Evolutionary conservation across 495 filamentous ascomycete genomes (phyloP).

Genomic region (Penicillium turbatum): DNA sequence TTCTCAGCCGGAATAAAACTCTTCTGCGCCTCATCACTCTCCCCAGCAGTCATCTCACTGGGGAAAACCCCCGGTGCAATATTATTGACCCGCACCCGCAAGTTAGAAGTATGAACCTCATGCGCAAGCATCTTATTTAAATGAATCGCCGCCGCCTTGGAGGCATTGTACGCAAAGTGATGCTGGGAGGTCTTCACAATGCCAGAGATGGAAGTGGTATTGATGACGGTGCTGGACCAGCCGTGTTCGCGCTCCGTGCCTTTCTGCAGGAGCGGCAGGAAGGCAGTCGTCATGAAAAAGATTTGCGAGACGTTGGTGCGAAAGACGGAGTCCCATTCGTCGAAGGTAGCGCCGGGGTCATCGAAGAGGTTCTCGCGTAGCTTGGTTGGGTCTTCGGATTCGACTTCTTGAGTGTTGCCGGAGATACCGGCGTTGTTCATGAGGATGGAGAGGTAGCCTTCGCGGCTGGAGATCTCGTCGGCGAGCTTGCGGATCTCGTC

Average conservation of each 20-base stretch:
- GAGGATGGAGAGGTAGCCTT: constrained; percentile 46
- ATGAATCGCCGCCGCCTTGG: constrained; percentile 50
- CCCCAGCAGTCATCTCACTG: constrained; percentile 51
- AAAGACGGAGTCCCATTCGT: constrained; percentile 46
- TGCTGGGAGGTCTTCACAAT: constrained; percentile 47
- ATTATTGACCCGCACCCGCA: constrained; percentile 47
- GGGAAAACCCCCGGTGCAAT: constrained; percentile 57
- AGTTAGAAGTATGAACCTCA: constrained; percentile 39
- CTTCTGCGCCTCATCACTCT: constrained; percentile 58
- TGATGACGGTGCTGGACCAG: constrained; percentile 55
- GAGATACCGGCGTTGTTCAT: constrained; percentile 56
- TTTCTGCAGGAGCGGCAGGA: constrained; percentile 39
- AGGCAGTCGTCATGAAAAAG: constrained; percentile 44
- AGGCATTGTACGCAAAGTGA: constrained; percentile 52
- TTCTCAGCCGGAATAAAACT: constrained; percentile 57
- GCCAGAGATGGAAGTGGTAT: constrained; percentile 54
- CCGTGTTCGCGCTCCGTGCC: constrained; percentile 45
- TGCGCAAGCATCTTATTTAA: constrained; percentile 52
- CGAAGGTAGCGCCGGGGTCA: constrained; percentile 26
- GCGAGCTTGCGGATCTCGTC: constrained; percentile 41
- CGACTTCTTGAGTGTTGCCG: constrained; percentile 27
- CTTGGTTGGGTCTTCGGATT: constrained; percentile 39
- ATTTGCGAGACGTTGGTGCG: constrained; percentile 47
- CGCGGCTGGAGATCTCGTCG: constrained; percentile 40
- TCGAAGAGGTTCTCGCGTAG: constrained; percentile 58